Evolutionary conservation across 768 basidiomycete species (phyloP).

Genomic region (Podaxis rugospora): DNA sequence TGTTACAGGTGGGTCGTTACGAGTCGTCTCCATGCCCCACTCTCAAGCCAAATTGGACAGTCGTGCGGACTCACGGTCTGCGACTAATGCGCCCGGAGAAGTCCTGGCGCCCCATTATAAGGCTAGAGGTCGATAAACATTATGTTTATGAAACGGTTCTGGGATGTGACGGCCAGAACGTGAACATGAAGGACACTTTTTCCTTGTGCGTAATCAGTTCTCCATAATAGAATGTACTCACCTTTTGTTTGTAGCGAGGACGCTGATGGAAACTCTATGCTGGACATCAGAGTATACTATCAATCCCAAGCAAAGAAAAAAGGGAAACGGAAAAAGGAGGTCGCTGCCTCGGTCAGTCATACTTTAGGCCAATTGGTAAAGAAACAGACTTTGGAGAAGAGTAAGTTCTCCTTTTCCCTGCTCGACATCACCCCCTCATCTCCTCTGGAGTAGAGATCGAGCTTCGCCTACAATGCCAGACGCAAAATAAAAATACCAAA

Average conservation of each 20-base stretch:
- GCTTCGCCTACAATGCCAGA: slow-evolving; percentile 41
- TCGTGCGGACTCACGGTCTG: slow-evolving; percentile 38
- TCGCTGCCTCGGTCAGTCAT: slow-evolving; percentile 43
- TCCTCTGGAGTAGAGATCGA: slow-evolving; percentile 30
- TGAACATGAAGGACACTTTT: slow-evolving; percentile 54
- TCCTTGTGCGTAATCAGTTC: slow-evolving; percentile 40
- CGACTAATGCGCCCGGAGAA: slow-evolving; percentile 53
- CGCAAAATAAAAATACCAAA: slow-evolving; percentile 23
- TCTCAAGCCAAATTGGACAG: slow-evolving; percentile 18
- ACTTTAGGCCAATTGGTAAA: slow-evolving; percentile 50
- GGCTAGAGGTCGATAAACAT: slow-evolving; percentile 49
- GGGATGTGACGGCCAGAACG: slow-evolving; percentile 67
- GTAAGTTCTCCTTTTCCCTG: slow-evolving; percentile 27
- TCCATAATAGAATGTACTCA: neutral
- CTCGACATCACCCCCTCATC: neutral
- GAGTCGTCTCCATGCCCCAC: neutral
- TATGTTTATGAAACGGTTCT: slow-evolving; percentile 52
- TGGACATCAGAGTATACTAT: slow-evolving; percentile 57
- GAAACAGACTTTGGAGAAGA: slow-evolving; percentile 39
- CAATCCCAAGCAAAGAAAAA: slow-evolving; percentile 62
- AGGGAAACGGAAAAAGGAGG: slow-evolving; percentile 47
- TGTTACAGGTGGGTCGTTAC: slow-evolving; percentile 22
- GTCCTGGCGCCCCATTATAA: slow-evolving; percentile 65
- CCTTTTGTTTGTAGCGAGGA: slow-evolving; percentile 31
- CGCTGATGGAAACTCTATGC: slow-evolving; percentile 29